Conservation (phyloP, 352 stramenopile species). For the Phytophthora capsici region DNA sequence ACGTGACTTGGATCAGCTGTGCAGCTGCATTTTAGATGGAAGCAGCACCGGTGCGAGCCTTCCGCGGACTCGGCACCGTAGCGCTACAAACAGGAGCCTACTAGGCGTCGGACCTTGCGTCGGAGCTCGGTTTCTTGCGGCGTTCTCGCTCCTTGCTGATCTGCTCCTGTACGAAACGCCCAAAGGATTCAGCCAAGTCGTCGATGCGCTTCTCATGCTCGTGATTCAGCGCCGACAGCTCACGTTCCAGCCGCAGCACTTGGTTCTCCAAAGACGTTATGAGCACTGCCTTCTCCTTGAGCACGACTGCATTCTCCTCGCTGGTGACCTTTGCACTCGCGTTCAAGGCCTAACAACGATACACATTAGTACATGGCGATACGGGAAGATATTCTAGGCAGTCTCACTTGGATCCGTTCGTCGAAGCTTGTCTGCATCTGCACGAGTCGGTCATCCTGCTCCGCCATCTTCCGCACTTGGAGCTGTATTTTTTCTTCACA, state of each 20-base stretch:
- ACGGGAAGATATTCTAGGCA: not conserved
- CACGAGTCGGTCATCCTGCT: conserved; percentile 42
- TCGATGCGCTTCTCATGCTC: conserved; percentile 68
- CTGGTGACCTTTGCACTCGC: conserved; percentile 30
- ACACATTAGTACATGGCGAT: not conserved
- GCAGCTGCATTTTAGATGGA: not conserved
- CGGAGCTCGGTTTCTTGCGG: conserved; percentile 34
- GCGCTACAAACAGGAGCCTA: not conserved
- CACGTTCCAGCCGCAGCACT: conserved; percentile 49
- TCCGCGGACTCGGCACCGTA: not conserved
- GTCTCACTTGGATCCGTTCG: conserved; percentile 49
- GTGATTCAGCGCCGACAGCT: conserved; percentile 48
- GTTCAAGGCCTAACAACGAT: conserved; percentile 26
- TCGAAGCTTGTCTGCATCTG: conserved; percentile 55
- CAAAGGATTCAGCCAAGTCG: conserved; percentile 56
- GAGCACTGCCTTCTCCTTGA: conserved; percentile 39
- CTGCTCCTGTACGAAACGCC: conserved; percentile 62
- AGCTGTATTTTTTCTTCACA: conserved; percentile 55
- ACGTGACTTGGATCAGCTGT: not conserved
- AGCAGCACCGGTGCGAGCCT: not conserved
- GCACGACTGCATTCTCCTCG: conserved; percentile 34
- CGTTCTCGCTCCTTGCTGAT: conserved; percentile 51
- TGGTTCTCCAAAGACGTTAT: conserved; percentile 50
- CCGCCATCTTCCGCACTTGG: conserved; percentile 46
- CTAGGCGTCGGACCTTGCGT: conserved; percentile 17